Evolutionary conservation across 139 green algal species (phyloP).

Genomic region (Zygnema cylindricum): DNA sequence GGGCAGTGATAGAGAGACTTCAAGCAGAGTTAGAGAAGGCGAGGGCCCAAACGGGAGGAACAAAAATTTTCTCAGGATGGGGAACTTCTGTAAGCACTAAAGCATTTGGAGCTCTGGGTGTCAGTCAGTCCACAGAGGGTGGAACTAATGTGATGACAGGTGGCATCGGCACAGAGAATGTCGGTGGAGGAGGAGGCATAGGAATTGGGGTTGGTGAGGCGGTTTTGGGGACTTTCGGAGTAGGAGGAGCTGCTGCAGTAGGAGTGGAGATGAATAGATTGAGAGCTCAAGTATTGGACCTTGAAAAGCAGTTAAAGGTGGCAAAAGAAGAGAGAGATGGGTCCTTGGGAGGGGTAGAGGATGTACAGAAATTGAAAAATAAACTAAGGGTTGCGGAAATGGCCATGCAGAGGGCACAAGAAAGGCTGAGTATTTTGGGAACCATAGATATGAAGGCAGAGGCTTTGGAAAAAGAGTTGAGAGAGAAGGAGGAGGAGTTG

Average conservation of each 20-base stretch:
- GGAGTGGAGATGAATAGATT: constrained; percentile 14
- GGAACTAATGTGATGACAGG: not conserved
- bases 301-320: constrained; percentile 31
- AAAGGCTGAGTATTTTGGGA: constrained; percentile 41
- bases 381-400: constrained; percentile 44
- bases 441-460: constrained; percentile 24
- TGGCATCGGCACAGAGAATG: not conserved
- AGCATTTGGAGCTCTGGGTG: not conserved
- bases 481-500: constrained; percentile 17
- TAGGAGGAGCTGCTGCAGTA: not conserved
- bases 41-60: not conserved
- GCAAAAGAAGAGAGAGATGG: not conserved
- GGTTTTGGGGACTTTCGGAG: not conserved
- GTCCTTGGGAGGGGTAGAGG: not conserved
- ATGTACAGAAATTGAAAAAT: constrained; percentile 27
- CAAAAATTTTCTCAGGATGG: constrained; percentile 2
- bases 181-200: not conserved
- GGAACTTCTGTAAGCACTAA: not conserved
- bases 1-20: constrained; percentile 5
- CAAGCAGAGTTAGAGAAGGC: constrained; percentile 25
- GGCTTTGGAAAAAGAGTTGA: constrained; percentile 26
- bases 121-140: not conserved
- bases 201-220: not conserved
- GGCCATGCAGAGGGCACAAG: constrained; percentile 10
- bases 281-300: constrained; percentile 21